phyloP scores from a whole-genome alignment of 345 rosid species.

The Populus ilicifolia region DNA sequence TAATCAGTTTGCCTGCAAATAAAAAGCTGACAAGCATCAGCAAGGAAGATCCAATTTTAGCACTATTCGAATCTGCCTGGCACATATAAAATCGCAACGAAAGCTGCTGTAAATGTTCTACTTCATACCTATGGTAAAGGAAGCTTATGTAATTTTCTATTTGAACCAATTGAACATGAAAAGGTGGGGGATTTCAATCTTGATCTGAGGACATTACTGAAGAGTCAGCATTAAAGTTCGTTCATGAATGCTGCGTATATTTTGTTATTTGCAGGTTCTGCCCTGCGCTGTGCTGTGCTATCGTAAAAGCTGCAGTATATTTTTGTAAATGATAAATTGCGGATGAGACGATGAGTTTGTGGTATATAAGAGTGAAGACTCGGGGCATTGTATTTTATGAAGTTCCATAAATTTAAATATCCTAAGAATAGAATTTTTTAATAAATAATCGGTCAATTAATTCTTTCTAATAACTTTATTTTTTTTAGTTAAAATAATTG shows the following conservation, averaged over 20 bases:
- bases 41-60: slow-evolving; percentile 40
- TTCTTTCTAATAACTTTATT: too few relatives aligned
- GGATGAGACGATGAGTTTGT: too few relatives aligned
- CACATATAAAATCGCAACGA: slow-evolving; percentile 33
- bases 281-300: neutral
- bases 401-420: too few relatives aligned
- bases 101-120: slow-evolving; percentile 19
- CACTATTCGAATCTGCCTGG: slow-evolving; percentile 55
- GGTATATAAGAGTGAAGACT: neutral
- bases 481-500: too few relatives aligned
- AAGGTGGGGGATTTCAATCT: neutral
- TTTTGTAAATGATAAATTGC: too few relatives aligned
- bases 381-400: neutral
- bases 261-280: neutral
- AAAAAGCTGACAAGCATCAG: slow-evolving; percentile 14
- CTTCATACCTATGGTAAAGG: slow-evolving; percentile 9
- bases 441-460: too few relatives aligned
- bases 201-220: neutral
- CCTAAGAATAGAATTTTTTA: too few relatives aligned
- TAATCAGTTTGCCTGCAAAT: neutral
- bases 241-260: neutral
- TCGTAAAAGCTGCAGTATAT: too few relatives aligned
- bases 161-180: neutral
- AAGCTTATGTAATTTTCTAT: neutral
- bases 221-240: neutral